These are phyloP conservation scores for Iris macrosiphon DNA, from an alignment of 106 monocot species.

Conservation along the genomic window DNA sequence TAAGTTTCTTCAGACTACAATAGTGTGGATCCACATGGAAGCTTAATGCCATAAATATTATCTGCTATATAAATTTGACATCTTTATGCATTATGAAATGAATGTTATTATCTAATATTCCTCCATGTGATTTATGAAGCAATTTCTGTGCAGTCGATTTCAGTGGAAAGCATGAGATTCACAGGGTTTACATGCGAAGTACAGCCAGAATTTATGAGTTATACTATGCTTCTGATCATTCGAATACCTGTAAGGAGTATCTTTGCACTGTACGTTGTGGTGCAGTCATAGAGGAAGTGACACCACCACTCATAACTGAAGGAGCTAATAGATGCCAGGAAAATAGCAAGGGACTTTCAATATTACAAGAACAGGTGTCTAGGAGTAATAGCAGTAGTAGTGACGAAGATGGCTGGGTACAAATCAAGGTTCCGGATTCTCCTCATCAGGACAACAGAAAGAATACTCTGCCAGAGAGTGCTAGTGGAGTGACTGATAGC, in stretches of 20 bases:
- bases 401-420: constrained; percentile 82
- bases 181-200: constrained; percentile 66
- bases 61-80: too few relatives aligned
- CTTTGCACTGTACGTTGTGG: constrained; percentile 86
- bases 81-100: too few relatives aligned
- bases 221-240: constrained; percentile 45
- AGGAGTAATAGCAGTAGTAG: constrained; percentile 24
- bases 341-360: constrained; percentile 8
- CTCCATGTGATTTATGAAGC: constrained; percentile 3
- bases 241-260: constrained; percentile 48
- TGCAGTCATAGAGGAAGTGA: constrained; percentile 18
- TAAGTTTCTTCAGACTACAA: too few relatives aligned
- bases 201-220: constrained; percentile 73
- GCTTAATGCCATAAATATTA: too few relatives aligned
- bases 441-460: constrained; percentile 8
- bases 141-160: constrained; percentile 52
- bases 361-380: constrained; percentile 4
- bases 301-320: neutral
- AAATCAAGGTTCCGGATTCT: constrained; percentile 50
- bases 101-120: too few relatives aligned
- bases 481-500: constrained; percentile 2
- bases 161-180: constrained; percentile 63
- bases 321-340: constrained; percentile 6
- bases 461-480: constrained; percentile 3
- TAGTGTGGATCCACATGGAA: too few relatives aligned